Percentiles rank a stretch among this genome's conserved stretches.
These are phyloP conservation scores for Kodamaea leandrae DNA, from an alignment of 805 yeast species.

Conservation along the genomic window DNA sequence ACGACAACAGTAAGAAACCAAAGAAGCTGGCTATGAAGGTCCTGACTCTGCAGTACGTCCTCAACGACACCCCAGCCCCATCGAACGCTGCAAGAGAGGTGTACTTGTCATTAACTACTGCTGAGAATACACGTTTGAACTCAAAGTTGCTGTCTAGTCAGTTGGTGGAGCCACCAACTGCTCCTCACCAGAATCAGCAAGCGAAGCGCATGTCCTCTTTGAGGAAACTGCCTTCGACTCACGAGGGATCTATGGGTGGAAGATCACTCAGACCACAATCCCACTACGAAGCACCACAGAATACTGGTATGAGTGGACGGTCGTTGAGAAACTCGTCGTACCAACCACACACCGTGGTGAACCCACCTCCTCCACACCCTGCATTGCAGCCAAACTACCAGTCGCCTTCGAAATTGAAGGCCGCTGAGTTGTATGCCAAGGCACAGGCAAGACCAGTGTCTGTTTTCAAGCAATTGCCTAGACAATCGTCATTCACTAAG, in stretches of 20 bases:
- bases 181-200: background rate
- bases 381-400: constrained; percentile 35
- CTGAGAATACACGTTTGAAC: constrained; percentile 74
- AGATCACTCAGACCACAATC: constrained; percentile 39
- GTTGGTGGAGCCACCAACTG: constrained; percentile 21
- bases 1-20: constrained; percentile 28
- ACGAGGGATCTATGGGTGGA: constrained; percentile 17
- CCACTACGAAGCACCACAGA: constrained; percentile 10
- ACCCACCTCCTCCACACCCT: constrained; percentile 41
- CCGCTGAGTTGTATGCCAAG: constrained; percentile 54
- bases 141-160: constrained; percentile 52
- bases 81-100: constrained; percentile 56
- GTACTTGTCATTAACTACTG: constrained; percentile 67
- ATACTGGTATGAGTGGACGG: constrained; percentile 28
- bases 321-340: constrained; percentile 22
- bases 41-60: constrained; percentile 1
- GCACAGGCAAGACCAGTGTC: constrained; percentile 46
- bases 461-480: constrained; percentile 38
- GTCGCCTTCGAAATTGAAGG: constrained; percentile 40
- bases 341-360: constrained; percentile 15
- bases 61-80: constrained; percentile 9
- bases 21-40: constrained; percentile 52
- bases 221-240: constrained; percentile 7
- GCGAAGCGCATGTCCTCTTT: constrained; percentile 7
- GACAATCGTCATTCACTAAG: constrained; percentile 59